phyloP scores from a whole-genome alignment of 176 grass and related monocot genomes.

The Musa troglodytarum region DNA sequence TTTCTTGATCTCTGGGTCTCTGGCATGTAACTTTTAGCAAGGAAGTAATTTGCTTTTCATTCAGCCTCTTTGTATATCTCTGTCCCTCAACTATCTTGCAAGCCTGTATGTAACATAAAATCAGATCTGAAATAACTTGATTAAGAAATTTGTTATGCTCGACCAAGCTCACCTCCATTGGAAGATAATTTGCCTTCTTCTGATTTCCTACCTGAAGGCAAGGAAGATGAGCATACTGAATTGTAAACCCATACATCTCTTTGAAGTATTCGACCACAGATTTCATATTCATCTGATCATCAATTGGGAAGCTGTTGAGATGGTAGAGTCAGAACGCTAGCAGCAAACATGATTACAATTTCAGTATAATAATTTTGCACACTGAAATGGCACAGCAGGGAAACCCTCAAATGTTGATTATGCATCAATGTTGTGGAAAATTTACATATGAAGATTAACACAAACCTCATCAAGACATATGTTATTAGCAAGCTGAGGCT shows the following conservation, averaged over 20 bases:
- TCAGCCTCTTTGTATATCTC: constrained; percentile 98
- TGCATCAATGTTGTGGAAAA: too few relatives aligned
- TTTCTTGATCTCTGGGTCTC: constrained; percentile 92
- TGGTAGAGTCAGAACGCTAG: background rate
- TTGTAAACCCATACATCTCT: constrained; percentile 99
- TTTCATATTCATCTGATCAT: constrained; percentile 99
- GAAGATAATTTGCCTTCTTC: constrained; percentile 96
- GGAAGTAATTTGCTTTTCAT: constrained; percentile 97
- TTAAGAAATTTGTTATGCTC: background rate
- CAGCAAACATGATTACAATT: background rate
- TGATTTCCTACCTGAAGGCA: constrained; percentile 98
- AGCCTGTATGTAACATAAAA: constrained; percentile 34
- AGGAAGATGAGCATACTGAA: constrained; percentile 82
- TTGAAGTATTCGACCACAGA: constrained; percentile 97
- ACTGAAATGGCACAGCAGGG: background rate
- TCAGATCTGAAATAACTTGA: constrained; percentile 10
- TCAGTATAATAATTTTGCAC: background rate
- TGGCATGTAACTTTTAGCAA: constrained; percentile 94
- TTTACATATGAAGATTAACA: too few relatives aligned
- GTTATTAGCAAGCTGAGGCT: too few relatives aligned
- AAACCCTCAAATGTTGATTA: constrained; percentile 9
- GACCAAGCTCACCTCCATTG: constrained; percentile 68
- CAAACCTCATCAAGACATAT: too few relatives aligned
- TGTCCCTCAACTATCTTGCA: constrained; percentile 99
- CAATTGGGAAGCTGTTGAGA: constrained; percentile 69